These are phyloP conservation scores for Selenicereus undatus DNA, from an alignment of 148 eudicot genomes.

Conservation along the genomic window DNA sequence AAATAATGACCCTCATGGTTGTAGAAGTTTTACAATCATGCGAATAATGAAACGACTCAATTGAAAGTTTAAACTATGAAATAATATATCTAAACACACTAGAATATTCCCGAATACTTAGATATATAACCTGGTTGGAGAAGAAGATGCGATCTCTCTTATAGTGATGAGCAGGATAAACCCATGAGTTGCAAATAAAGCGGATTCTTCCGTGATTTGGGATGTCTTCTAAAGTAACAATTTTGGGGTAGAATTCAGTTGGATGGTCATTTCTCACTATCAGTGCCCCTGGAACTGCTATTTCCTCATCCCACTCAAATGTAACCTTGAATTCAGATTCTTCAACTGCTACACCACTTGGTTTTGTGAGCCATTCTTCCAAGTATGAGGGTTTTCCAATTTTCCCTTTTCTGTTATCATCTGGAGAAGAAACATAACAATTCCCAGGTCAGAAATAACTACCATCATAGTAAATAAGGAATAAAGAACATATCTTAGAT, in stretches of 20 bases:
- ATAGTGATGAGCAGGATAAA: slow-evolving; percentile 55
- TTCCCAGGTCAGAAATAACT: neutral
- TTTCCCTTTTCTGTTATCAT: slow-evolving; percentile 29
- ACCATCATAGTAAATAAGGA: neutral
- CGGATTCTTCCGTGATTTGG: slow-evolving; percentile 51
- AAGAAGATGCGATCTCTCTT: slow-evolving; percentile 61
- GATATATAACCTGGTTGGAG: slow-evolving; percentile 55
- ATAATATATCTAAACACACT: too few relatives aligned
- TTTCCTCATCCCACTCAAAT: slow-evolving; percentile 63
- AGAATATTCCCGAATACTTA: neutral
- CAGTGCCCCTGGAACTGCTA: slow-evolving; percentile 77
- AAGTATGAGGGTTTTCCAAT: slow-evolving; percentile 31
- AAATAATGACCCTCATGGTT: neutral
- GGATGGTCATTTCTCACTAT: slow-evolving; percentile 53
- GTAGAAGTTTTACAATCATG: neutral
- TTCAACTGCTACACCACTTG: slow-evolving; percentile 13
- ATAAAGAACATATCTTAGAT: neutral
- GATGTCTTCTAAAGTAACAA: slow-evolving; percentile 49
- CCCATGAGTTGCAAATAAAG: slow-evolving; percentile 77
- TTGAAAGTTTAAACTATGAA: too few relatives aligned
- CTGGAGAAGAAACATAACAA: slow-evolving; percentile 12
- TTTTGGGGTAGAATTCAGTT: slow-evolving; percentile 69
- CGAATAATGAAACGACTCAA: too few relatives aligned
- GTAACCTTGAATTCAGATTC: slow-evolving; percentile 38
- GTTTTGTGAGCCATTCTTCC: slow-evolving; percentile 36